Evolutionary conservation across 1,284 basidiomycete species (phyloP), one percentile per base, ranked within the genome.

Genomic region (Apiotrichum porosum): DNA sequence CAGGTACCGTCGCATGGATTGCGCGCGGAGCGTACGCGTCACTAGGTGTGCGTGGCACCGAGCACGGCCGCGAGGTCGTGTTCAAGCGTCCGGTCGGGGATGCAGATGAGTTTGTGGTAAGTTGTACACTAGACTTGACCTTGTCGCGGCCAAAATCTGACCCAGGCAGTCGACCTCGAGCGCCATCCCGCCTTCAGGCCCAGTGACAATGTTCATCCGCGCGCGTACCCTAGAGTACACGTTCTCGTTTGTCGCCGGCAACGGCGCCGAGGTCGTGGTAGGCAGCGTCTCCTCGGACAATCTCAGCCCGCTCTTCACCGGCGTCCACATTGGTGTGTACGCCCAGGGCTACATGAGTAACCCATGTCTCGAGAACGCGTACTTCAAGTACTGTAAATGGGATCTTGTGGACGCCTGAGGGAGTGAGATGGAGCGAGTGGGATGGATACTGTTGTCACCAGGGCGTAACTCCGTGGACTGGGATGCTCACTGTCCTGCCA

Each of bases 281-380:
- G 43, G 52, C 22, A 30, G 38, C 21, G 36, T 32, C n/a, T 33
- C 19, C 33, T 18, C 42, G 37, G n/a, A 21, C 32, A 22, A 21
- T 9, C 38, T 58, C 28, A 28, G 26, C 9, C 49, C 56, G 12
- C 46, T 53, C 6, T 62, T 62, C 52, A 62, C 58, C 12, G 60
- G 58, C 15, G 47, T 47, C 9, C 55, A 56, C 23, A 38, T 62
- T 10, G 60, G 58, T 18, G 28, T 60, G 9, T 62, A 54, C 34
- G 54, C 54, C 9, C 58, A 60, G 24, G 58, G 58, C 13, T 43
- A 45, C 18, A 39, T 51, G 24, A 45, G 45, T 17, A 44, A 33
- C 3, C 46, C 51, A 13, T 57, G 52, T 34, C 37, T 46, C 4
- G 36, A 44, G 14, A 24, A 40, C 8, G 57, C 57, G 3, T 49